phyloP scores from a whole-genome alignment of 2,329 filamentous ascomycete species.

The Penicillium sp. region DNA sequence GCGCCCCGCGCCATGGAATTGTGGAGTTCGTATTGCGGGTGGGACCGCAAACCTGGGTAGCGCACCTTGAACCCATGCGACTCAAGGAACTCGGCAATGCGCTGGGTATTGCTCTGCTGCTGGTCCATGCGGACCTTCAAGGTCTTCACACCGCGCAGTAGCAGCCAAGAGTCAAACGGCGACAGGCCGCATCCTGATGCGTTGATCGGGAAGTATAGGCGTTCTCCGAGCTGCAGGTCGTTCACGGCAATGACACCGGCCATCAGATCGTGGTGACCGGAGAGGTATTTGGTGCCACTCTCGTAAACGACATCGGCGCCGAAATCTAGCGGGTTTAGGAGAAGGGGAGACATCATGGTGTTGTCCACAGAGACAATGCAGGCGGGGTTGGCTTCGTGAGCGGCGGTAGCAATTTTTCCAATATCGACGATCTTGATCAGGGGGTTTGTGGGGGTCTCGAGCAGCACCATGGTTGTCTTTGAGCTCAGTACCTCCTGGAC shows the following conservation, averaged over 20 bases:
- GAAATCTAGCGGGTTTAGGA: slow-evolving; percentile 89
- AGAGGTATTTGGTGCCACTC: slow-evolving; percentile 96
- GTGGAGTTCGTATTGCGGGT: slow-evolving; percentile 95
- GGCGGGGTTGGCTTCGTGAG: slow-evolving; percentile 74
- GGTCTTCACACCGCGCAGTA: slow-evolving; percentile 95
- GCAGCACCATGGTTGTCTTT: slow-evolving; percentile 91
- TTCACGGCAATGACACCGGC: slow-evolving; percentile 94
- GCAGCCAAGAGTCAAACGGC: slow-evolving; percentile 92
- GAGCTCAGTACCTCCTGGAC: slow-evolving; percentile 68
- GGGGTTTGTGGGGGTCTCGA: slow-evolving; percentile 96
- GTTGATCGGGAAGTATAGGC: slow-evolving; percentile 96
- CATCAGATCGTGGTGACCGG: slow-evolving; percentile 98
- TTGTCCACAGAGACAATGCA: slow-evolving; percentile 93
- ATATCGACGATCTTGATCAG: slow-evolving; percentile 98
- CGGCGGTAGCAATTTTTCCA: slow-evolving; percentile 69
- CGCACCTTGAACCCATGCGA: slow-evolving; percentile 88
- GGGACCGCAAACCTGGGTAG: slow-evolving; percentile 89
- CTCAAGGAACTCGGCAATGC: slow-evolving; percentile 90
- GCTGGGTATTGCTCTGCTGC: slow-evolving; percentile 88
- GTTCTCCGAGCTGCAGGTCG: slow-evolving; percentile 75
- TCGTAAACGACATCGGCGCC: slow-evolving; percentile 97
- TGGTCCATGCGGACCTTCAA: slow-evolving; percentile 98
- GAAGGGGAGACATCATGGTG: slow-evolving; percentile 96
- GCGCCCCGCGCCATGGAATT: slow-evolving; percentile 93
- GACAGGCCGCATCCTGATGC: slow-evolving; percentile 90